These are phyloP conservation scores for Cytospora leucostoma DNA, from an alignment of 2,329 filamentous ascomycete species.

Conservation along the genomic window DNA sequence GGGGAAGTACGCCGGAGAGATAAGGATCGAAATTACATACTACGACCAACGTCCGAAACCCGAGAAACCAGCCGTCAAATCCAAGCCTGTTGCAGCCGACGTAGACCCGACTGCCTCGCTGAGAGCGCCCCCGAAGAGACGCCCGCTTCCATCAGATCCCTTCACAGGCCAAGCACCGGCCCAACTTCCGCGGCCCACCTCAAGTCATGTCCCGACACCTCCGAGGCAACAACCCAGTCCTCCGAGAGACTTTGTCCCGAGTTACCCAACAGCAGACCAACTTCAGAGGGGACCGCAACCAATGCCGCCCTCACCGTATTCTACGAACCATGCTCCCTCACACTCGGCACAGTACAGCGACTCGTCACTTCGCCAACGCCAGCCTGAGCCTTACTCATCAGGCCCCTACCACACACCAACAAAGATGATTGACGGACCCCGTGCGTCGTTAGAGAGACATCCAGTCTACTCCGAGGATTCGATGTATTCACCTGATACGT, in stretches of 20 bases:
- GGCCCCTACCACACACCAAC: conserved; percentile 31
- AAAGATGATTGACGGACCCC: conserved; percentile 23
- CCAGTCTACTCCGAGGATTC: conserved; percentile 41
- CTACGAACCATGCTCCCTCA: conserved; percentile 55
- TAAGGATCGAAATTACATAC: conserved; percentile 93
- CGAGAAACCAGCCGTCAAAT: conserved; percentile 66
- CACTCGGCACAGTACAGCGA: conserved; percentile 55
- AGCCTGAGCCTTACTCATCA: conserved; percentile 42
- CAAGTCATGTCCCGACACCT: conserved; percentile 31
- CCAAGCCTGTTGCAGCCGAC: conserved; percentile 45
- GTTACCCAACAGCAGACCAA: conserved; percentile 43
- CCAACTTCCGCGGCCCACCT: conserved; percentile 40
- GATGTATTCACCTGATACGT: conserved; percentile 40
- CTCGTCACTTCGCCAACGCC: conserved; percentile 38
- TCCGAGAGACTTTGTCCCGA: conserved; percentile 30
- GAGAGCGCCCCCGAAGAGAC: conserved; percentile 68
- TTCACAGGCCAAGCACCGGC: conserved; percentile 56
- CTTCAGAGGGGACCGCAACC: conserved; percentile 47
- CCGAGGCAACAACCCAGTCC: conserved; percentile 11
- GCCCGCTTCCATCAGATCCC: conserved; percentile 81
- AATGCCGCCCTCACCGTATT: conserved; percentile 43
- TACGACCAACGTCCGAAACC: conserved; percentile 86
- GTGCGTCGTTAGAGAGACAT: conserved; percentile 35
- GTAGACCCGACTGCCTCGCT: conserved; percentile 46
- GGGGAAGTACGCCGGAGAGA: conserved; percentile 94